These are phyloP conservation scores for Triticum dicoccoides DNA, from an alignment of 176 grass and related monocot genomes.

Conservation along the genomic window DNA sequence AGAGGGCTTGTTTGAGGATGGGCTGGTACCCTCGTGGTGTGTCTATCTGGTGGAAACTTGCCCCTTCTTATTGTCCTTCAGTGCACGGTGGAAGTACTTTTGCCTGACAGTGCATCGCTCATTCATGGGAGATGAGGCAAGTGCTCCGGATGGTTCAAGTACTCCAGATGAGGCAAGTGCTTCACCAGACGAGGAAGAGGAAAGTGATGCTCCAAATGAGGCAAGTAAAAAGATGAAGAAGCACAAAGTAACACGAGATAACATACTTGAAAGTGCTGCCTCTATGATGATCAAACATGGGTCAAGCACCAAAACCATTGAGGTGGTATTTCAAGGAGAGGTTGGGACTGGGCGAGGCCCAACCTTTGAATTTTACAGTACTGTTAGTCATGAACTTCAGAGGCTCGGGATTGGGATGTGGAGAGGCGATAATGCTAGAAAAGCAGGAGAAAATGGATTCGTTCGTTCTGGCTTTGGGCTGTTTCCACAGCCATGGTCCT, in stretches of 20 bases:
- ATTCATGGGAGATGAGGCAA: constrained; percentile 1
- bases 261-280: constrained; percentile 48
- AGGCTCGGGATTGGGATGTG: constrained; percentile 53
- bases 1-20: constrained; percentile 42
- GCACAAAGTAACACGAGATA: constrained; percentile 43
- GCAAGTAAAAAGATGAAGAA: constrained; percentile 18
- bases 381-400: constrained; percentile 56
- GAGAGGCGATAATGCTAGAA: constrained; percentile 39
- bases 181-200: neutral
- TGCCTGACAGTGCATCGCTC: constrained; percentile 37
- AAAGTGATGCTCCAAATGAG: neutral
- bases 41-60: constrained; percentile 41
- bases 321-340: constrained; percentile 60
- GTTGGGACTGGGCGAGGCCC: constrained; percentile 67
- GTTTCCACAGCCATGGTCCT: constrained; percentile 55
- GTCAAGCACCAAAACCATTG: constrained; percentile 41
- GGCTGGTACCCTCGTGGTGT: constrained; percentile 55
- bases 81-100: constrained; percentile 76
- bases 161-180: neutral
- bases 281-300: constrained; percentile 47
- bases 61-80: constrained; percentile 63
- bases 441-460: constrained; percentile 21
- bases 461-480: constrained; percentile 54
- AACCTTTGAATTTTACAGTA: constrained; percentile 62
- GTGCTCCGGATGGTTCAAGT: neutral